Conservation (phyloP, 1,139 yeast species). For the Blastobotrys proliferans region DNA sequence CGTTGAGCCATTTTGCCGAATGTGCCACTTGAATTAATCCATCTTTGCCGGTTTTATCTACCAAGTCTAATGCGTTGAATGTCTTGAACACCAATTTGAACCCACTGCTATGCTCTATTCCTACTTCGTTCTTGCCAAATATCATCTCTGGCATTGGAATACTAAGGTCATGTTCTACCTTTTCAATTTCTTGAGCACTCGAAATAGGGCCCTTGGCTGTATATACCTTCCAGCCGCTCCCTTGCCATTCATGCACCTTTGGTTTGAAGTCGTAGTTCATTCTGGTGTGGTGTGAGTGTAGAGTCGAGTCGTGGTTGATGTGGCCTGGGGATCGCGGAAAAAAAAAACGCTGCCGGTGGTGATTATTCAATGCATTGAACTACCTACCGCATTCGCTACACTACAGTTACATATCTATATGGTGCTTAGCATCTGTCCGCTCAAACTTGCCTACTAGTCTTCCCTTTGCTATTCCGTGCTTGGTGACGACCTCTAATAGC, state of each 20-base stretch:
- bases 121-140: constrained; percentile 77
- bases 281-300: too few species aligned
- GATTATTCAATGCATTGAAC: too few species aligned
- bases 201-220: constrained; percentile 76
- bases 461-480: constrained; percentile 20
- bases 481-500: constrained; percentile 10
- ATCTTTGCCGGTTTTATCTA: constrained; percentile 47
- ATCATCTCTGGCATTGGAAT: constrained; percentile 97
- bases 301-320: too few species aligned
- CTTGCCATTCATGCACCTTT: constrained; percentile 20
- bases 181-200: constrained; percentile 69
- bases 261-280: constrained; percentile 10
- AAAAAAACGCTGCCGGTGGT: too few species aligned
- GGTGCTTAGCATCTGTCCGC: constrained; percentile 18
- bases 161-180: constrained; percentile 55
- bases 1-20: constrained; percentile 81
- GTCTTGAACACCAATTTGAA: constrained; percentile 66
- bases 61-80: constrained; percentile 70
- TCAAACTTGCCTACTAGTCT: constrained; percentile 20
- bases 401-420: neutral
- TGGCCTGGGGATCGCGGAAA: too few species aligned
- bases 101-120: constrained; percentile 42
- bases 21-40: constrained; percentile 69
- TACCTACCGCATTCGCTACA: too few species aligned
- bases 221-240: constrained; percentile 71